Conservation (phyloP, 176 grass and related monocot genomes). For the Phyllostachys edulis region DNA sequence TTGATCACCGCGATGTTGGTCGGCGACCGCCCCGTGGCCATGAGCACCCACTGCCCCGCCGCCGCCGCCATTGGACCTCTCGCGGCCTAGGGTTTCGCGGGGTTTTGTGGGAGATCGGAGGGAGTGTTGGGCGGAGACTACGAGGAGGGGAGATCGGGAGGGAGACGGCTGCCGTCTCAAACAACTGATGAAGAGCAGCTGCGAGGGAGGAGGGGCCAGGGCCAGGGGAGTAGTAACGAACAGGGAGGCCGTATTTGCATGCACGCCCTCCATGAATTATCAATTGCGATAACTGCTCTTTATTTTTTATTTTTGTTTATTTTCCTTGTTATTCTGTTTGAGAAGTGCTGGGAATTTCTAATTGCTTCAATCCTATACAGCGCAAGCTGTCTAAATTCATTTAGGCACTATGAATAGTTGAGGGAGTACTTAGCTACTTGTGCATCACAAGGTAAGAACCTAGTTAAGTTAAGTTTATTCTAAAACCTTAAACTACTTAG, state of each 20-base stretch:
- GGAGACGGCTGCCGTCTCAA: not conserved
- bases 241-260: not conserved
- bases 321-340: too few species aligned
- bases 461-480: too few species aligned
- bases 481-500: too few species aligned
- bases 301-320: not conserved
- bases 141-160: not conserved
- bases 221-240: not conserved
- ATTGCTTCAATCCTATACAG: too few species aligned
- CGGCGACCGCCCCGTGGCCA: conserved; percentile 80
- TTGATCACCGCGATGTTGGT: conserved; percentile 99
- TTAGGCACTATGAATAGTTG: too few species aligned
- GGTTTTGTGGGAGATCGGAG: not conserved
- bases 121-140: conserved; percentile 5
- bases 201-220: too few species aligned
- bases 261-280: not conserved
- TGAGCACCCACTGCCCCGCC: conserved; percentile 66
- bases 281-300: not conserved
- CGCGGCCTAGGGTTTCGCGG: not conserved
- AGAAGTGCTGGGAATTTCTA: too few species aligned
- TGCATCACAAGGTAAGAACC: too few species aligned
- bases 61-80: conserved; percentile 16
- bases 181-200: not conserved
- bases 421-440: too few species aligned
- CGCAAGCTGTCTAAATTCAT: too few species aligned